Evolutionary conservation across 345 rosid species (phyloP).

Genomic region (Brassica nigra): DNA sequence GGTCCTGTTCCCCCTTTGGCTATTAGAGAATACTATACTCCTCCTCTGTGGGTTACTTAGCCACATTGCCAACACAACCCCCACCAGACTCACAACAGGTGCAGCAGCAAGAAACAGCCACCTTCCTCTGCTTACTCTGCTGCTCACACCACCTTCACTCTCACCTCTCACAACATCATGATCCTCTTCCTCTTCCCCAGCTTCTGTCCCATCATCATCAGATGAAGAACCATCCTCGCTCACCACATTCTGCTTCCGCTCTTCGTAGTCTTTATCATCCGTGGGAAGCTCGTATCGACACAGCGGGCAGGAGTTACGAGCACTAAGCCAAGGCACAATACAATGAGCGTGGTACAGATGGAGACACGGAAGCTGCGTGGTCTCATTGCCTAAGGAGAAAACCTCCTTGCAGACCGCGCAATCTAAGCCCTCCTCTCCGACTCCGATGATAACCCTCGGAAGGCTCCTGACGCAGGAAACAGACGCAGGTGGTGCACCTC

Average conservation of each 20-base stretch:
- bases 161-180: constrained; percentile 32
- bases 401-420: constrained; percentile 95
- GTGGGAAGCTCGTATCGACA: constrained; percentile 93
- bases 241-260: constrained; percentile 48
- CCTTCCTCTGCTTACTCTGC: constrained; percentile 50
- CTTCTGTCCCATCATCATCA: constrained; percentile 45
- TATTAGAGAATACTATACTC: constrained; percentile 32
- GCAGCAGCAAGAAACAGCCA: constrained; percentile 82
- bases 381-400: constrained; percentile 56
- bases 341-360: constrained; percentile 80
- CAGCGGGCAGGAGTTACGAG: constrained; percentile 91
- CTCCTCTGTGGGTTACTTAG: constrained; percentile 62
- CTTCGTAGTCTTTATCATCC: constrained; percentile 83
- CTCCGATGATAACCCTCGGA: constrained; percentile 46
- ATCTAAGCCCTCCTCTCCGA: constrained; percentile 51
- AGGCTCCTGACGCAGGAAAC: constrained; percentile 59
- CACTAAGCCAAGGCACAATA: constrained; percentile 82
- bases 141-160: constrained; percentile 33
- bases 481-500: constrained; percentile 96
- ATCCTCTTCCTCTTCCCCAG: constrained; percentile 48
- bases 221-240: constrained; percentile 48
- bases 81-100: constrained; percentile 79
- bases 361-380: constrained; percentile 77
- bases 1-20: constrained; percentile 56
- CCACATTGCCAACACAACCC: constrained; percentile 72